phyloP scores from a whole-genome alignment of 2,329 filamentous ascomycete genomes.

The Rutstroemia sp. region DNA sequence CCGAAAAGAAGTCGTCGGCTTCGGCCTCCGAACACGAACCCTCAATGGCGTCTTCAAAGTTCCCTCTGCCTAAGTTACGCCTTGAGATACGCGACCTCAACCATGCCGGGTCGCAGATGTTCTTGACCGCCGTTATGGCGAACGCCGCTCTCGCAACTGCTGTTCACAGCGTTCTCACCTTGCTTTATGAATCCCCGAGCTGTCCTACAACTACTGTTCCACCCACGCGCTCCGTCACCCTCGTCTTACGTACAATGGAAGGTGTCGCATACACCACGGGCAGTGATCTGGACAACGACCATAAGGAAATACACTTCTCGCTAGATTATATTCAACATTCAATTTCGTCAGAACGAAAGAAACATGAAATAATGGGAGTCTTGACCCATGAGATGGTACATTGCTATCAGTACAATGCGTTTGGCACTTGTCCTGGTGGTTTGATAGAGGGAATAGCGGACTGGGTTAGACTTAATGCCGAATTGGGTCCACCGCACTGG shows the following conservation, averaged over 20 bases:
- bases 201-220: slow-evolving; percentile 36
- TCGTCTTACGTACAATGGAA: slow-evolving; percentile 69
- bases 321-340: slow-evolving; percentile 59
- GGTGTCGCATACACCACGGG: slow-evolving; percentile 89
- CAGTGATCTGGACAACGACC: slow-evolving; percentile 68
- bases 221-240: slow-evolving; percentile 75
- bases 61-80: slow-evolving; percentile 47
- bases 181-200: slow-evolving; percentile 56
- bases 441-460: slow-evolving; percentile 89
- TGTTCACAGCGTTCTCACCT: slow-evolving; percentile 59
- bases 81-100: slow-evolving; percentile 51
- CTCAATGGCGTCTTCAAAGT: slow-evolving; percentile 19
- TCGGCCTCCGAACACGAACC: background rate
- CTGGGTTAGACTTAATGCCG: slow-evolving; percentile 74
- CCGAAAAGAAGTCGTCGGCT: background rate
- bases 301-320: slow-evolving; percentile 90
- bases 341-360: slow-evolving; percentile 36
- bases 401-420: slow-evolving; percentile 78
- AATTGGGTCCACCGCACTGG: slow-evolving; percentile 79
- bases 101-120: slow-evolving; percentile 55
- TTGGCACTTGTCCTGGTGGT: slow-evolving; percentile 58
- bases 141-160: slow-evolving; percentile 53
- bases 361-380: slow-evolving; percentile 70
- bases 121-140: slow-evolving; percentile 60
- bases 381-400: slow-evolving; percentile 91